A percentile compares a stretch with the other conserved stretches of the same genome.
Conservation (phyloP, 2,329 filamentous ascomycete genomes). For the Claviceps purpurea region DNA sequence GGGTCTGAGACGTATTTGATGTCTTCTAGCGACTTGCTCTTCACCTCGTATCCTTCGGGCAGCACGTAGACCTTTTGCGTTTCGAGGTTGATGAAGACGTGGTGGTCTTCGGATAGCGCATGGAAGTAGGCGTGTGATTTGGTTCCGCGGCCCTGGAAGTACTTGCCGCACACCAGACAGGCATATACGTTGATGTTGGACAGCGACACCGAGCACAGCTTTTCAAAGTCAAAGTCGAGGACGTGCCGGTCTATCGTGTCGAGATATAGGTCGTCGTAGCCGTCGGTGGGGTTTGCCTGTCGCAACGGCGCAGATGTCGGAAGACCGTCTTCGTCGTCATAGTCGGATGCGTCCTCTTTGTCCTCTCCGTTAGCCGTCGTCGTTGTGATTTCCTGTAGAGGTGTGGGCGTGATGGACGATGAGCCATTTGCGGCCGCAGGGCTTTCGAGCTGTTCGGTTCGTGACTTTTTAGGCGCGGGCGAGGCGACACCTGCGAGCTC, state of each 20-base stretch:
- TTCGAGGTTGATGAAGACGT: conserved; percentile 97
- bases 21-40: conserved; percentile 86
- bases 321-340: conserved; percentile 28
- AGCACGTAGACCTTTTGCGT: conserved; percentile 83
- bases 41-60: conserved; percentile 93
- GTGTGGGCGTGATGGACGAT: conserved; percentile 15
- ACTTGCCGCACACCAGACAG: conserved; percentile 93
- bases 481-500: conserved; percentile 40
- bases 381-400: conserved; percentile 7
- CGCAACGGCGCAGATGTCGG: conserved; percentile 37
- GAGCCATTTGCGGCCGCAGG: conserved; percentile 19
- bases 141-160: conserved; percentile 85
- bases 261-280: conserved; percentile 91
- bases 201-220: conserved; percentile 87
- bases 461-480: conserved; percentile 45
- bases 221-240: conserved; percentile 97
- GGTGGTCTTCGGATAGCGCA: conserved; percentile 84
- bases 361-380: conserved; percentile 12
- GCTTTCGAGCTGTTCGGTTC: conserved; percentile 33
- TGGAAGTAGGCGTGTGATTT: conserved; percentile 98
- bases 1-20: conserved; percentile 98
- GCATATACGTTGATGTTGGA: conserved; percentile 99
- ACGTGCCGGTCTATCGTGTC: conserved; percentile 91
- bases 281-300: conserved; percentile 67
- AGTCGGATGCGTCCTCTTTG: conserved; percentile 22